These are phyloP conservation scores for Ophiostoma sp. DNA, from an alignment of 2,329 filamentous ascomycete genomes.

Conservation along the genomic window DNA sequence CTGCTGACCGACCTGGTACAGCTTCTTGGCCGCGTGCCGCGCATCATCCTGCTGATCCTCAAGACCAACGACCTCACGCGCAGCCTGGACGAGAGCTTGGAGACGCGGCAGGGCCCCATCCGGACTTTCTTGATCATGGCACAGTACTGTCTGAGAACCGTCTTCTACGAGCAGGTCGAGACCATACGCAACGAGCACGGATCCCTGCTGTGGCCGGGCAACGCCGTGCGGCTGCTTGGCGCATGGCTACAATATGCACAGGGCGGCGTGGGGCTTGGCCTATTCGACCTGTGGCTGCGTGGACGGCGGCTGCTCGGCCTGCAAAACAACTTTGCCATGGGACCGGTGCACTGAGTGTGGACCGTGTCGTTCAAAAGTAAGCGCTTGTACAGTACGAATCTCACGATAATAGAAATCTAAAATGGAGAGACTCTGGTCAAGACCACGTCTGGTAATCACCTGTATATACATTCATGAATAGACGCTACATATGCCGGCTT, in stretches of 20 bases:
- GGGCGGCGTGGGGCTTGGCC: slow-evolving; percentile 57
- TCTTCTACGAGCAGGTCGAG: slow-evolving; percentile 60
- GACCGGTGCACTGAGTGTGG: neutral
- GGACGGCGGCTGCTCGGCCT: slow-evolving; percentile 45
- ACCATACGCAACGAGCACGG: slow-evolving; percentile 46
- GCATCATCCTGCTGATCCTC: slow-evolving; percentile 88
- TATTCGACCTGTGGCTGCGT: slow-evolving; percentile 57
- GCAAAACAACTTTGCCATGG: slow-evolving; percentile 17
- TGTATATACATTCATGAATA: neutral
- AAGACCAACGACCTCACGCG: slow-evolving; percentile 97
- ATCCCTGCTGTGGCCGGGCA: slow-evolving; percentile 54
- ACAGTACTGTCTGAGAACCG: slow-evolving; percentile 60
- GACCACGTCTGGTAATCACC: neutral
- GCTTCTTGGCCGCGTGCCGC: slow-evolving; percentile 78
- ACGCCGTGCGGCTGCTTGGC: slow-evolving; percentile 47
- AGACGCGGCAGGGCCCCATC: slow-evolving; percentile 63
- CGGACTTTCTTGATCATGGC: slow-evolving; percentile 63
- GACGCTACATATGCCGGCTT: neutral
- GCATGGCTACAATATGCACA: slow-evolving; percentile 56
- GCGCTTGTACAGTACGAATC: neutral
- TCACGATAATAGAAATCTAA: neutral
- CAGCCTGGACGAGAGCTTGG: slow-evolving; percentile 83
- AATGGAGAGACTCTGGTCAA: neutral
- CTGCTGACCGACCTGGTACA: slow-evolving; percentile 84
- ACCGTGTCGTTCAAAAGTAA: neutral